Evolutionary conservation across 306 rosid species (phyloP).

Genomic region (Cicer arietinum): DNA sequence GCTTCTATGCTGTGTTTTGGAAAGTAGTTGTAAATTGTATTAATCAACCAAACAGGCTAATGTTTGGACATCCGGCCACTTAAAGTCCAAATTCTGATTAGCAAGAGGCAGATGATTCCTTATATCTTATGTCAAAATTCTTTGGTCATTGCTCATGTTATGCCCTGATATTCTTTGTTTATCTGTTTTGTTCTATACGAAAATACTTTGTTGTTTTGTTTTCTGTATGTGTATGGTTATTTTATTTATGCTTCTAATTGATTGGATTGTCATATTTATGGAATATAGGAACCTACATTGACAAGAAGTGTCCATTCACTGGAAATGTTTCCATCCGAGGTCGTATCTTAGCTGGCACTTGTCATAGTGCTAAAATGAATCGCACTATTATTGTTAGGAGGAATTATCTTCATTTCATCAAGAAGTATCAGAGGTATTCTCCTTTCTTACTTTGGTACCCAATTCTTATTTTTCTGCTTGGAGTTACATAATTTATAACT

Average conservation of each 20-base stretch:
- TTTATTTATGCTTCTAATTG: not conserved
- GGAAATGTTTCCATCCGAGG: slow-evolving; percentile 77
- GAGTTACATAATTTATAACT: too few relatives aligned
- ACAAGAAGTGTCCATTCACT: slow-evolving; percentile 79
- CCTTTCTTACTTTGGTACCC: not conserved
- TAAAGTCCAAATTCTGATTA: not conserved
- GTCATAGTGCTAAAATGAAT: slow-evolving; percentile 77
- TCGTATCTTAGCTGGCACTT: slow-evolving; percentile 73
- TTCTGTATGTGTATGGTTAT: not conserved
- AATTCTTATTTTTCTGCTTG: too few relatives aligned
- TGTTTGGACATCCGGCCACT: not conserved
- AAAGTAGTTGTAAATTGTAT: not conserved
- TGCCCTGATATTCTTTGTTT: too few relatives aligned
- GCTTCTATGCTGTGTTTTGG: not conserved
- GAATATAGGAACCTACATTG: slow-evolving; percentile 64
- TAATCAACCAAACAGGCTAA: not conserved
- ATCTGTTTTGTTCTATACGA: too few relatives aligned
- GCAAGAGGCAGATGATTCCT: not conserved
- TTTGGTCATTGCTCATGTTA: too few relatives aligned
- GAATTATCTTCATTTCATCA: slow-evolving; percentile 59
- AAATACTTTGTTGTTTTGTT: too few relatives aligned
- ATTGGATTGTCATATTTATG: not conserved
- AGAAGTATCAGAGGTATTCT: slow-evolving; percentile 44
- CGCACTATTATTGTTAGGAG: slow-evolving; percentile 69
- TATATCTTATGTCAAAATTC: not conserved